phyloP scores from a whole-genome alignment of 768 basidiomycete species.

The Podaxis sp. region DNA sequence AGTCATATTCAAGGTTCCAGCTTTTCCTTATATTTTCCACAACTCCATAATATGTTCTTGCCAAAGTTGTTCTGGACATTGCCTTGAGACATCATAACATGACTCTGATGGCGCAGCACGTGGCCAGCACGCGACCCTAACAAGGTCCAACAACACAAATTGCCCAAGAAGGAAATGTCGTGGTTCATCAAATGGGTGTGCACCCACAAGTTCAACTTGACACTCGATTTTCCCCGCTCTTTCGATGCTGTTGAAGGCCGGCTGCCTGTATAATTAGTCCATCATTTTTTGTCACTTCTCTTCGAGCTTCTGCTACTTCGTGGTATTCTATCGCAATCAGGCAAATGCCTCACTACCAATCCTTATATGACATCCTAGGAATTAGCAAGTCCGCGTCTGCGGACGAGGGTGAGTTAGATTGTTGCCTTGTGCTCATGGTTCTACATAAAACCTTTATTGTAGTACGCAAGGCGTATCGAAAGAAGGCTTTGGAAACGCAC shows the following conservation, averaged over 20 bases:
- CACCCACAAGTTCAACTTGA: conserved; percentile 2
- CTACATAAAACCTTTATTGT: neutral
- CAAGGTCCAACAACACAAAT: conserved; percentile 2
- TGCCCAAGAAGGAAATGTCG: neutral
- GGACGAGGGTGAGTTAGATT: conserved; percentile 44
- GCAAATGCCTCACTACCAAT: conserved; percentile 8
- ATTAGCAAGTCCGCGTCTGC: conserved; percentile 38
- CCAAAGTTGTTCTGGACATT: neutral
- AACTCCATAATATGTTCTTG: neutral
- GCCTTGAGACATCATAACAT: neutral
- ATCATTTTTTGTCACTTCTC: neutral
- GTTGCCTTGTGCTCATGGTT: neutral
- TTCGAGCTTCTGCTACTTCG: neutral
- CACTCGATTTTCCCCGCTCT: neutral
- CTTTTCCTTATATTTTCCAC: neutral
- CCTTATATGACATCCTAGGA: conserved; percentile 41
- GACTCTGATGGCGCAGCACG: neutral
- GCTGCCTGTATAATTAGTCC: conserved; percentile 1
- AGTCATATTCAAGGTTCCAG: neutral
- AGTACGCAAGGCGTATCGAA: conserved; percentile 69
- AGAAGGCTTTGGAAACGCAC: conserved; percentile 65
- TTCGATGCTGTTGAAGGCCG: conserved; percentile 4
- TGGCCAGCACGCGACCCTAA: conserved; percentile 1
- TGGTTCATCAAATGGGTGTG: conserved; percentile 1
- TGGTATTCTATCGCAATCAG: neutral